Conservation (phyloP, 2,329 filamentous ascomycete genomes). For the Fusarium nodosum region DNA sequence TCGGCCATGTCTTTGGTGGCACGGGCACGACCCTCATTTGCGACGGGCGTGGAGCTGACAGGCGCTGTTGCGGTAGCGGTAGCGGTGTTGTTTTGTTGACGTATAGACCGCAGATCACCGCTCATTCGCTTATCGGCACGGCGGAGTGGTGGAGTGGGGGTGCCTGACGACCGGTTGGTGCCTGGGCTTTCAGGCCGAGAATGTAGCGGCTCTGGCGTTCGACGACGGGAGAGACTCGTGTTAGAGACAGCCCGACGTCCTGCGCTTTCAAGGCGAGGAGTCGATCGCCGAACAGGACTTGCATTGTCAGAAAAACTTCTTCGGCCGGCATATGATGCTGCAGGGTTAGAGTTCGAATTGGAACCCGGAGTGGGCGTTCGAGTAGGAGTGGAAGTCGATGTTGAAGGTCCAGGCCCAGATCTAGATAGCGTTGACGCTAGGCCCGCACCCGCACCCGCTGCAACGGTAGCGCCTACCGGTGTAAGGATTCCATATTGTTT, state of each 20-base stretch:
- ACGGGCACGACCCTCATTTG: constrained; percentile 88
- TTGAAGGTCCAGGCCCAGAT: constrained; percentile 20
- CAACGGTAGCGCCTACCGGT: constrained; percentile 27
- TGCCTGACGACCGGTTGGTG: constrained; percentile 57
- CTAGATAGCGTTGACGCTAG: constrained; percentile 38
- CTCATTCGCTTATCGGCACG: constrained; percentile 76
- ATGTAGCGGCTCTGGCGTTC: constrained; percentile 67
- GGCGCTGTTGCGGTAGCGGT: constrained; percentile 30
- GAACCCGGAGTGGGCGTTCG: constrained; percentile 35
- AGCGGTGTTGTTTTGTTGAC: constrained; percentile 56
- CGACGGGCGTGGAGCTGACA: constrained; percentile 72
- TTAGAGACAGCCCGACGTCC: constrained; percentile 65
- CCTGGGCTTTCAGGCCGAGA: constrained; percentile 75
- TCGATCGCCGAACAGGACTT: constrained; percentile 39
- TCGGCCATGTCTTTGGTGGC: constrained; percentile 89
- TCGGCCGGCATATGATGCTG: constrained; percentile 24
- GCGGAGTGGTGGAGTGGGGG: constrained; percentile 76
- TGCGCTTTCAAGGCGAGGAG: constrained; percentile 44
- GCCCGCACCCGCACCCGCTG: constrained; percentile 34
- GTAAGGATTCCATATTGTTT: constrained; percentile 52
- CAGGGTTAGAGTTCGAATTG: constrained; percentile 27
- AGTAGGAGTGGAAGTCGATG: constrained; percentile 30
- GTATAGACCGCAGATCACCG: constrained; percentile 73
- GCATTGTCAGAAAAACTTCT: constrained; percentile 58
- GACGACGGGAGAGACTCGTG: constrained; percentile 64